A percentile compares a stretch with the other conserved stretches of the same genome.
These are phyloP conservation scores for Pseudocercospora musae DNA, from an alignment of 2,329 filamentous ascomycete species.

Conservation along the genomic window DNA sequence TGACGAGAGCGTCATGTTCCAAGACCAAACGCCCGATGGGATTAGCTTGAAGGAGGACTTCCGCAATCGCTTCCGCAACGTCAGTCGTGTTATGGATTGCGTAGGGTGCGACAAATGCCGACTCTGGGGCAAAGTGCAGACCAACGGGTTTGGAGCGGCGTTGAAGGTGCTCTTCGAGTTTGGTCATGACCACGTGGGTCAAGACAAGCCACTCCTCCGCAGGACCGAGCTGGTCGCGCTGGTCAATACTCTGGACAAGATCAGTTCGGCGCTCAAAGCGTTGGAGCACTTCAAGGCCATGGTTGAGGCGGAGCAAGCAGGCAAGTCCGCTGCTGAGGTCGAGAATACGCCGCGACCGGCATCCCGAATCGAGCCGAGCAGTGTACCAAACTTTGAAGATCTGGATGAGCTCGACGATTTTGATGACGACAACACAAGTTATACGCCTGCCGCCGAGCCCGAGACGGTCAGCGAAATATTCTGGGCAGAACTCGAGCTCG, in stretches of 20 bases:
- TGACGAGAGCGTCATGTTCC: conserved; percentile 94
- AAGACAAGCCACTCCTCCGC: conserved; percentile 67
- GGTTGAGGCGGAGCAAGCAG: conserved; percentile 34
- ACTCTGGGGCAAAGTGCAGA: conserved; percentile 96
- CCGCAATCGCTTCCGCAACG: conserved; percentile 93
- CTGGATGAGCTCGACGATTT: conserved; percentile 30
- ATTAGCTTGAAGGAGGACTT: conserved; percentile 92
- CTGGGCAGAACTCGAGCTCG: conserved; percentile 59
- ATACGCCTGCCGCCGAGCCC: not conserved
- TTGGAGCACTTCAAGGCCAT: conserved; percentile 67
- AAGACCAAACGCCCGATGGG: conserved; percentile 48
- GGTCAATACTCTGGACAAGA: conserved; percentile 87
- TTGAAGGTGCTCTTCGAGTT: conserved; percentile 96
- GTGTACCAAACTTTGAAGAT: conserved; percentile 22
- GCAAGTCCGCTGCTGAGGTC: conserved; percentile 16
- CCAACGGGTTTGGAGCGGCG: conserved; percentile 88
- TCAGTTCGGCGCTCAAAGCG: conserved; percentile 75
- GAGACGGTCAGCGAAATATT: conserved; percentile 56
- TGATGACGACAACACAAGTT: conserved; percentile 13
- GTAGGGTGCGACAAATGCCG: conserved; percentile 98
- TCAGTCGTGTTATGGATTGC: conserved; percentile 96
- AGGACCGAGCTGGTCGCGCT: conserved; percentile 91
- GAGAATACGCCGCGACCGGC: conserved; percentile 16
- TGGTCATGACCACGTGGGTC: conserved; percentile 59
- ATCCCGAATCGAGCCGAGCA: conserved; percentile 9